phyloP scores from a whole-genome alignment of 2,329 filamentous ascomycete genomes.

The Cladosporium sp. region DNA sequence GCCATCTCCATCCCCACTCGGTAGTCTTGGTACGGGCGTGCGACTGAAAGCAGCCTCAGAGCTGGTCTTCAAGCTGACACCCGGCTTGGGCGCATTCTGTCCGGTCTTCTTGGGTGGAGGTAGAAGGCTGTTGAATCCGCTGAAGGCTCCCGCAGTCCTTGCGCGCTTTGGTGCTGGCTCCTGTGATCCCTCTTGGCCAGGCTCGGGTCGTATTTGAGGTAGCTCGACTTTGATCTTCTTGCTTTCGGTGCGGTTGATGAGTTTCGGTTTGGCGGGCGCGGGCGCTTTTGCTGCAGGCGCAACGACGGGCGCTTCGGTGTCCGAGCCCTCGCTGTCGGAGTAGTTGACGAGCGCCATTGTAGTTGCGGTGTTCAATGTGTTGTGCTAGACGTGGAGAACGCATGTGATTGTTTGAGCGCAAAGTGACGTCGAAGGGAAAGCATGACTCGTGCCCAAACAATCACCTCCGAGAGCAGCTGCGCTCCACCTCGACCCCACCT shows the following conservation, averaged over 20 bases:
- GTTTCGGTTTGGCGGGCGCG: slow-evolving; percentile 41
- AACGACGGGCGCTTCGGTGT: slow-evolving; percentile 43
- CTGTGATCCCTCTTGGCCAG: slow-evolving; percentile 42
- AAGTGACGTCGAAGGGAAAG: slow-evolving; percentile 5
- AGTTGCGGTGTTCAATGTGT: not conserved
- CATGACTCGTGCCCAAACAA: slow-evolving; percentile 16
- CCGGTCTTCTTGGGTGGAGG: slow-evolving; percentile 71
- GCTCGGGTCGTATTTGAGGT: slow-evolving; percentile 53
- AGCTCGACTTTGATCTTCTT: slow-evolving; percentile 86
- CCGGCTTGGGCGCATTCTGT: slow-evolving; percentile 48
- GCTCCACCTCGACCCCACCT: slow-evolving; percentile 13
- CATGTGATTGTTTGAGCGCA: not conserved
- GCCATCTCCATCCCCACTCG: slow-evolving; percentile 29
- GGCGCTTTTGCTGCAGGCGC: slow-evolving; percentile 29
- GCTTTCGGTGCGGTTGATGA: slow-evolving; percentile 63
- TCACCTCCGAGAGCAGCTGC: not conserved
- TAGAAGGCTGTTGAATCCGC: slow-evolving; percentile 82
- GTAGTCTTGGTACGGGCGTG: slow-evolving; percentile 52
- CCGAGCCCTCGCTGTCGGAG: slow-evolving; percentile 74
- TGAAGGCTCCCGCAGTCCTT: slow-evolving; percentile 65
- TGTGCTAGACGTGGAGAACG: not conserved
- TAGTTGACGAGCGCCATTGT: slow-evolving; percentile 79
- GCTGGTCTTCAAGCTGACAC: slow-evolving; percentile 78
- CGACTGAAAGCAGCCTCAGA: slow-evolving; percentile 79
- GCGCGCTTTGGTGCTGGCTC: slow-evolving; percentile 70